Base-by-base conservation (phyloP, 257 asterid species). In the Solanum etuberosum region DNA sequence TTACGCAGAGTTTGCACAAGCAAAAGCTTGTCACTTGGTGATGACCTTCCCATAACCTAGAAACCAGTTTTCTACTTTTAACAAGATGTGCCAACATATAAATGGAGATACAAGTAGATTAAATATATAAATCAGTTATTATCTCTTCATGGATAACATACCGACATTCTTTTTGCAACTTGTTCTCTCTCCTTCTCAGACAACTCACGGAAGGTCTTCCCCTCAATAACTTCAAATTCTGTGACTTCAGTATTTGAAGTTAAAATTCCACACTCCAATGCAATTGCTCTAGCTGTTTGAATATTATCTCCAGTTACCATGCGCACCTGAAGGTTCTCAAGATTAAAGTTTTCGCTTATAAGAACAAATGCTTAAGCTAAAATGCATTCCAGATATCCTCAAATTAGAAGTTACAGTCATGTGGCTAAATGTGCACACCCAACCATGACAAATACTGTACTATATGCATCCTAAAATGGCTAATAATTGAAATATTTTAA, bases 301-400 rank as follows among this genome's bases (percentile, higher is more conserved):
- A 95, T 92, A 88, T 94, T 97, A 85, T 97, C 98, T 89, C 99
- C 98, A 51, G 99, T 97, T 46, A 97, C 99, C 99, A 95, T 97
- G 88, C 98, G 95, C 91, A 95, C 99, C 98, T 96, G 90, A 83
- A 57, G 83, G 77, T 89, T 84, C 40, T 70, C 90, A 88, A 85
- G 80, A 31, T 71, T 72, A 86, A 86, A 31, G 11, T 46, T 80
- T 18, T 29, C 15, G 27, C 29, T 48, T 48, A 81, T 81, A 48
- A 48, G 42, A 81, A 81, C 67, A 16, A 46, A 31, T 76, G 23
- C 83, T 38, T 76, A 38, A 76, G 23, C 35, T 38, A 76, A 74
- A 38, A 38, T 3, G 43, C 68, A 80, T 80, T 46, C 29, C 42
- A 48, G 43, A 81, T 81, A 48, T 48, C 43, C 42, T 81, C 85